Evolutionary conservation across 495 filamentous ascomycete species (phyloP).

Genomic region (Lophiostoma macrostomum): DNA sequence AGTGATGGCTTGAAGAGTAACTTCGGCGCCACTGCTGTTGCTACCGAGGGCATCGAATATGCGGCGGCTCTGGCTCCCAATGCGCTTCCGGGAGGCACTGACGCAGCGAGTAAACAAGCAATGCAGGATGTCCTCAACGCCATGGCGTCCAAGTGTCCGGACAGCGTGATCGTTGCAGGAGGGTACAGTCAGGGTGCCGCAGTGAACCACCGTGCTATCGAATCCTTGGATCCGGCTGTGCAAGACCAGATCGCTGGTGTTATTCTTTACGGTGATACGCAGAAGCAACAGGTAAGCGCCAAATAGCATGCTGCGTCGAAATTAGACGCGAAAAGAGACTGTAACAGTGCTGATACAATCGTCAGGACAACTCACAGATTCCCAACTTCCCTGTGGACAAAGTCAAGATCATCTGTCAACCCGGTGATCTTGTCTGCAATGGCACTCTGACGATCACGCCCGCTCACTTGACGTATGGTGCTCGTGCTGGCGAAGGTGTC

Average conservation of each 20-base stretch:
- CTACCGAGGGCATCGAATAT: conserved; percentile 38
- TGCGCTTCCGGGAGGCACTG: conserved; percentile 44
- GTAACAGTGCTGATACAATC: background rate
- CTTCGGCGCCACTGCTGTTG: conserved; percentile 44
- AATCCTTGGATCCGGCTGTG: conserved; percentile 42
- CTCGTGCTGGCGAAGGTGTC: conserved; percentile 15
- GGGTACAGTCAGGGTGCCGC: conserved; percentile 55
- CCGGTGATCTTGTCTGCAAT: conserved; percentile 52
- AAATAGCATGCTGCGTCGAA: background rate
- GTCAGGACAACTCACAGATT: conserved; percentile 44
- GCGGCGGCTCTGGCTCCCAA: conserved; percentile 37
- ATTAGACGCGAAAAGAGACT: no score
- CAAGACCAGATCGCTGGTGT: conserved; percentile 52
- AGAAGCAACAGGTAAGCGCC: conserved; percentile 45
- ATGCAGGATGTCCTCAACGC: conserved; percentile 23
- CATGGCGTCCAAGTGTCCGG: conserved; percentile 17
- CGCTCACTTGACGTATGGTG: conserved; percentile 49
- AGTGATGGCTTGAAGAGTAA: conserved; percentile 40
- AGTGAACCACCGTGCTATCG: conserved; percentile 50
- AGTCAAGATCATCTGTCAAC: conserved; percentile 51
- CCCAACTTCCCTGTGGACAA: conserved; percentile 47
- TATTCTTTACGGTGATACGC: conserved; percentile 57
- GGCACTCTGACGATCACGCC: conserved; percentile 50
- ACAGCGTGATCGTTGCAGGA: conserved; percentile 22
- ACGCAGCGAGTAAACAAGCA: conserved; percentile 42